Base-by-base conservation (phyloP, 169 alveolate genomes). In the Plasmodium gonderi region DNA sequence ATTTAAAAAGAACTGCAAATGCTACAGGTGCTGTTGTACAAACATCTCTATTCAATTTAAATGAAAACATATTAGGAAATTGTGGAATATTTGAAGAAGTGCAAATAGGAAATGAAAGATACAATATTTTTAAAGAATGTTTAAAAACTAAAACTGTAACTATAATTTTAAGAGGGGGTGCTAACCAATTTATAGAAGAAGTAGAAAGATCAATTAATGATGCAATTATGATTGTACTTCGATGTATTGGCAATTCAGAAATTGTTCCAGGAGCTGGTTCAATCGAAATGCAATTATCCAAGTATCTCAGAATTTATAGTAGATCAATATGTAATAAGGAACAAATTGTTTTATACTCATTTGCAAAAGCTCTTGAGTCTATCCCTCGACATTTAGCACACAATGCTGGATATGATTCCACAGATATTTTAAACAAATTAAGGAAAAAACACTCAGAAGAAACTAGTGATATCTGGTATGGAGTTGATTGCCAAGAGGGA, bases 251-350 rank as follows among this genome's bases (percentile, higher is more conserved):
- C 90, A 96, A 99, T 40, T 91, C 97, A 33, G 95, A 95, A 49
- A 97, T 98, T 23, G 99, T 99, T 65, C 99, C 99, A 4, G 99
- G 99, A 31, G 99, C 99, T 11, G 99, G 99, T 1, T 99, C 99
- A 9, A 97, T 98, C 12, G 99, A 98, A 94, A 95, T 95, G 97
- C 95, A 94, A 60, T 49, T 95, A 17, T 94, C 97, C 1, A 94
- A 92, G 42, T 72, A 79, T 33, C 90, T 95, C 81, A 60, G 94
- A 33, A 95, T 92, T 8, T 95, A 95, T 85, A 90, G 95, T 49
- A 95, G 98, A 91, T 83, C 97, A 1, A 96, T 98, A 51, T 92
- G 95, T 38, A 99, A 99, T 47, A 98, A 98, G 83, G 98, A 98
- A 85, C 99, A 98, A 95, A 95, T 98, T 3, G 98, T 99, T 65